Base-by-base conservation (phyloP, 2,329 filamentous ascomycete genomes). In the Hymenoscyphus repandus region DNA sequence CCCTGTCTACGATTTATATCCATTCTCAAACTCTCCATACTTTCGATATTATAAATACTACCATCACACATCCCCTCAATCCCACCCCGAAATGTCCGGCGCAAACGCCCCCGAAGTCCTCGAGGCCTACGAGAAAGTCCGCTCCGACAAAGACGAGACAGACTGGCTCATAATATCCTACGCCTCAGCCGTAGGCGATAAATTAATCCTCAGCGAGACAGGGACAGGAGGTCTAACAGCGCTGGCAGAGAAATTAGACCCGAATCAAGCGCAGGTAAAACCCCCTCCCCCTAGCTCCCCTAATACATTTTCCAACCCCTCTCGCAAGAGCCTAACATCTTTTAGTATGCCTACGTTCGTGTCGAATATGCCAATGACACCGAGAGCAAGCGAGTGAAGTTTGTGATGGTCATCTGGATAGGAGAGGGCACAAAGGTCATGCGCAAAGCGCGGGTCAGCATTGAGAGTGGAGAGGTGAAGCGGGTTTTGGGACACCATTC, bases 291-390 rank as follows among this genome's bases (percentile, higher is more conserved):
- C 13, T 5, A 10, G 3, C 15, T 10, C n/a, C 39, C 18, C 31
- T n/a, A 33, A 38, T 31, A 15, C 22, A 38, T 34, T 13, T 11
- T 4, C 7, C 22, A 27, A 32, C 34, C 39, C 20, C 17, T 6
- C 49, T 79, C 37, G 30, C 17, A 42, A n/a, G n/a, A n/a, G n/a
- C n/a, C 15, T 30, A 30, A 46, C 2, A 15, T 1, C 3, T 20
- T 6, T 10, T 15, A 83, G 66, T 86, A 85, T 70, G 82, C 74
- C 49, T 86, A 86, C 70, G 78, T 73, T 59, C 78, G 81, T 30
- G 72, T 85, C 66, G 81, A 86, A 71, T 81, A 87, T 67, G 82
- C 82, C 64, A 87, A 86, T 70, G 83, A 88, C 67, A 79, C 79
- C 57, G 84, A 88, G 72, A 80, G 75, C 69, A 82, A 72, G 64